Percentiles rank a stretch among this genome's conserved stretches.
phyloP scores from a whole-genome alignment of 2,329 filamentous ascomycete species.

The Ramularia endophylla region DNA sequence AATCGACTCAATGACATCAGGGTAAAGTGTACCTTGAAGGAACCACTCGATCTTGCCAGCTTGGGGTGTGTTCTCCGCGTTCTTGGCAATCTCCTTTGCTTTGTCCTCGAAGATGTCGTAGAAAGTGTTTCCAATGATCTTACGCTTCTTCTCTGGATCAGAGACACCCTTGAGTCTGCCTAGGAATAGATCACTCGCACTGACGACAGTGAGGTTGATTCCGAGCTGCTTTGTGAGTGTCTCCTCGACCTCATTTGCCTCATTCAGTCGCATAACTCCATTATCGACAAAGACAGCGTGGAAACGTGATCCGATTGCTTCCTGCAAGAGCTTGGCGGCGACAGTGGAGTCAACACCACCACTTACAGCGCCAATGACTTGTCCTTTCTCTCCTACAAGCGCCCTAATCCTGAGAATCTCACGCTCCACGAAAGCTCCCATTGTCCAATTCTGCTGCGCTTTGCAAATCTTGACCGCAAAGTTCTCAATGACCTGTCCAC shows the following conservation, averaged over 20 bases:
- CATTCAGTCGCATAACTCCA: conserved; percentile 78
- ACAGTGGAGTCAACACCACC: conserved; percentile 90
- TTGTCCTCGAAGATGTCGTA: conserved; percentile 80
- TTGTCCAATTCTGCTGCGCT: conserved; percentile 72
- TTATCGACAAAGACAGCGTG: conserved; percentile 82
- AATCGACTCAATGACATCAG: conserved; percentile 65
- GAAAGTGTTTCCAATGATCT: conserved; percentile 79
- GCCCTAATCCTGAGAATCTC: conserved; percentile 76
- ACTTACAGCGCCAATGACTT: conserved; percentile 73
- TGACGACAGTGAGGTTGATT: conserved; percentile 84
- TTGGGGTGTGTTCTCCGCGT: conserved; percentile 58
- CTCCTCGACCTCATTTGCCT: conserved; percentile 74
- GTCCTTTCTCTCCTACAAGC: conserved; percentile 73
- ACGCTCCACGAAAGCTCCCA: conserved; percentile 74
- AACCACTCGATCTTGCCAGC: conserved; percentile 81
- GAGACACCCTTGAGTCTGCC: conserved; percentile 64
- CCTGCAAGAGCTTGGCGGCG: conserved; percentile 75
- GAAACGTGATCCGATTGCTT: conserved; percentile 81
- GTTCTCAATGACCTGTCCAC: conserved; percentile 68
- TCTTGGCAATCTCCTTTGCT: conserved; percentile 67
- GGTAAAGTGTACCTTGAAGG: conserved; percentile 80
- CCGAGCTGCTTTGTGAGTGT: conserved; percentile 72
- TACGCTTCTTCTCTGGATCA: conserved; percentile 80
- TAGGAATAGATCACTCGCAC: conserved; percentile 75
- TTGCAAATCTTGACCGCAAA: conserved; percentile 80